A percentile compares a stretch with the other conserved stretches of the same genome.
Conservation (phyloP, 1,139 yeast genomes). For the Pichia sp. region DNA sequence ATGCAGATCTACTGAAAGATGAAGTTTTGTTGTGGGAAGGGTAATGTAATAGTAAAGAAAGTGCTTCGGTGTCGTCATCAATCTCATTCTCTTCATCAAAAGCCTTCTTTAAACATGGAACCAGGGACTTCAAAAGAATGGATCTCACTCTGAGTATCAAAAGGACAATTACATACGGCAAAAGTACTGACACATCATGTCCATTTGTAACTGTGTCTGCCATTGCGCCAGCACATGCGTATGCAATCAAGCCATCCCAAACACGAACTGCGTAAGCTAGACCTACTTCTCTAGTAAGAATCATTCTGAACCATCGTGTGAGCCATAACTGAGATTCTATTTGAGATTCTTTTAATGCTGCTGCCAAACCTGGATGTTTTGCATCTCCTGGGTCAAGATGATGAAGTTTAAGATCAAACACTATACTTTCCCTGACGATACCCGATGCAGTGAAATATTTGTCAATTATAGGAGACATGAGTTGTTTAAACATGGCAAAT, state of each 20-base stretch:
- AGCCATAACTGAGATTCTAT: slow-evolving; percentile 65
- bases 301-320: slow-evolving; percentile 56
- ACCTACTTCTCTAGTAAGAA: slow-evolving; percentile 58
- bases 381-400: slow-evolving; percentile 34
- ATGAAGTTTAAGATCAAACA: slow-evolving; percentile 46
- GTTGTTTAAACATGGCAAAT: slow-evolving; percentile 43
- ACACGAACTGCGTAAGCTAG: slow-evolving; percentile 41
- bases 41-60: slow-evolving; percentile 56
- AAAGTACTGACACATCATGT: slow-evolving; percentile 35
- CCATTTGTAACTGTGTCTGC: slow-evolving; percentile 10
- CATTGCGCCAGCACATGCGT: slow-evolving; percentile 25
- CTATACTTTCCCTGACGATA: slow-evolving; percentile 32
- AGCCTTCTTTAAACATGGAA: slow-evolving; percentile 2
- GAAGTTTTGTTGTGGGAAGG: slow-evolving; percentile 33
- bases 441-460: slow-evolving; percentile 38
- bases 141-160: slow-evolving; percentile 47
- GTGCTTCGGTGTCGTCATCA: slow-evolving; percentile 56
- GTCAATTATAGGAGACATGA: slow-evolving; percentile 38
- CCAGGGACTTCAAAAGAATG: slow-evolving; percentile 12
- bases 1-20: background rate
- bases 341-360: slow-evolving; percentile 32
- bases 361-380: slow-evolving; percentile 43
- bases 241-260: slow-evolving; percentile 57
- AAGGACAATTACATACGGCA: slow-evolving; percentile 50
- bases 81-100: background rate